Evolutionary conservation across 345 rosid genomes (phyloP).

Genomic region (Ricinus communis): DNA sequence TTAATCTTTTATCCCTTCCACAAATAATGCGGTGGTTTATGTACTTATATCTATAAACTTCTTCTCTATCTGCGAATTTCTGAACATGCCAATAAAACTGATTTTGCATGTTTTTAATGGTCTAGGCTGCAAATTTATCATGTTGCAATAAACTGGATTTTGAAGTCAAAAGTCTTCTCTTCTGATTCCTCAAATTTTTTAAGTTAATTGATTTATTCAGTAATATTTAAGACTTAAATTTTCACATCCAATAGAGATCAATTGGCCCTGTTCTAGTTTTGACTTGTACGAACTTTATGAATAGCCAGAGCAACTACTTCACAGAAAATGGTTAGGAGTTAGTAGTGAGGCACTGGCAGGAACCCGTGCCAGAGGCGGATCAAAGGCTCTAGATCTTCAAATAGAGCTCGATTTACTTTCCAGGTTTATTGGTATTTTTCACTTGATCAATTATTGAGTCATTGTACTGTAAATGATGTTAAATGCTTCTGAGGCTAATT

Average conservation of each 20-base stretch:
- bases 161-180: neutral
- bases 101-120: slow-evolving; percentile 1
- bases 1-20: slow-evolving; percentile 1
- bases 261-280: slow-evolving; percentile 32
- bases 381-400: slow-evolving; percentile 61
- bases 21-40: neutral
- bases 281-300: slow-evolving; percentile 51
- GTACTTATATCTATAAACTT: too few relatives aligned
- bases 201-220: neutral
- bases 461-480: neutral
- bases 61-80: too few relatives aligned
- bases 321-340: slow-evolving; percentile 60
- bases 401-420: slow-evolving; percentile 74
- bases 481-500: slow-evolving; percentile 2
- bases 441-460: neutral
- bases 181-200: neutral
- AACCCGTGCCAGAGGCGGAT: slow-evolving; percentile 79
- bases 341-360: slow-evolving; percentile 89
- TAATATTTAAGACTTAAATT: neutral
- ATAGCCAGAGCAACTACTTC: slow-evolving; percentile 97
- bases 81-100: neutral
- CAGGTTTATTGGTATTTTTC: slow-evolving; percentile 43
- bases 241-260: slow-evolving; percentile 6
- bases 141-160: neutral
- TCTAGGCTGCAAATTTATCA: neutral